These are phyloP conservation scores for Colletotrichum endophyticum DNA, from an alignment of 2,329 filamentous ascomycete genomes.

Conservation along the genomic window DNA sequence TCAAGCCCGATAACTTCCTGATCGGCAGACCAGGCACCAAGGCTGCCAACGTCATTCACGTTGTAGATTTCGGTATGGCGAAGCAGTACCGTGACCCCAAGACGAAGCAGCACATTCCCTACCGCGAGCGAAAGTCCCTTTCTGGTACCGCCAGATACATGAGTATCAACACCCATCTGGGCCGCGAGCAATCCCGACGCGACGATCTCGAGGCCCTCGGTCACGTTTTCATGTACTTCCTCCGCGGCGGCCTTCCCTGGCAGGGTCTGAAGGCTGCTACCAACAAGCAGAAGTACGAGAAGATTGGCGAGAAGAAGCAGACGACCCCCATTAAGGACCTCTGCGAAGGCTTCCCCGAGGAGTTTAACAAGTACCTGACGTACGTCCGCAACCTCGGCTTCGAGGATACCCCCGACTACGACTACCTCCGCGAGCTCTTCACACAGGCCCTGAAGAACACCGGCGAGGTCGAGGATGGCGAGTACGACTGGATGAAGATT, in stretches of 20 bases:
- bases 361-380: slow-evolving; percentile 96
- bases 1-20: slow-evolving; percentile 99
- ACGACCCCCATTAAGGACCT: slow-evolving; percentile 96
- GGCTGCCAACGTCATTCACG: slow-evolving; percentile 96
- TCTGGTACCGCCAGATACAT: slow-evolving; percentile 98
- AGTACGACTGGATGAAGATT: slow-evolving; percentile 99
- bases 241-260: slow-evolving; percentile 74
- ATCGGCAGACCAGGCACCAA: slow-evolving; percentile 93
- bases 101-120: slow-evolving; percentile 98
- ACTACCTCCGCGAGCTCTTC: slow-evolving; percentile 95
- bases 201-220: slow-evolving; percentile 92
- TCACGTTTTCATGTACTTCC: slow-evolving; percentile 78
- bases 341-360: slow-evolving; percentile 93
- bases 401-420: slow-evolving; percentile 98
- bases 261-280: slow-evolving; percentile 76
- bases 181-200: slow-evolving; percentile 92
- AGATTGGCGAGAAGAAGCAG: slow-evolving; percentile 99
- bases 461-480: slow-evolving; percentile 94
- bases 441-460: slow-evolving; percentile 94
- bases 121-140: slow-evolving; percentile 94
- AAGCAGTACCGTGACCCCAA: slow-evolving; percentile 99
- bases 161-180: slow-evolving; percentile 99
- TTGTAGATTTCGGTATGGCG: slow-evolving; percentile 99
- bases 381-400: slow-evolving; percentile 98
- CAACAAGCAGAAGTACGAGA: slow-evolving; percentile 98